Base-by-base conservation (phyloP, 1,139 yeast genomes). In the Candida tropicalis region DNA sequence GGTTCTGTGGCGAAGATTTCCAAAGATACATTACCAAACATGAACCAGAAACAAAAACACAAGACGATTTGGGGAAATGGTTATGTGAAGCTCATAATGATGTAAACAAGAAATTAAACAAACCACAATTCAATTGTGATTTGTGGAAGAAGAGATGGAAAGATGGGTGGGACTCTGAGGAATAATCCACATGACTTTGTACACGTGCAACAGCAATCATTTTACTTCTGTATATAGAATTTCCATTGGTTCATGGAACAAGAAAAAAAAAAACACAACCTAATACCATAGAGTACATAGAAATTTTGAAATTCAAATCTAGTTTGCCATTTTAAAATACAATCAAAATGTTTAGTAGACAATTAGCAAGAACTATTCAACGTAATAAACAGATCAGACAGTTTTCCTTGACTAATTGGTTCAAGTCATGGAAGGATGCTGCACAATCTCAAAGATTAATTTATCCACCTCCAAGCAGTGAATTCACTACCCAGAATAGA, bases 131-230 rank as follows among this genome's bases (percentile, higher is more conserved):
- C 59, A 90, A 93, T 60, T 93, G 98, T 58, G 72, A 81, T 47
- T 75, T 87, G 52, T 95, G 99, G 99, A 84, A 83, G 58, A 81
- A 87, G 57, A 81, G 99, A 59, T 93, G 99, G 99, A 82, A 79
- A 55, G 89, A 82, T 54, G 90, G 56, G 4, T 53, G 56, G 56
- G 56, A 53, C 28, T 15, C 20, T 4, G 51, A 49, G 17, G 47
- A 46, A 25, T 31, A 41, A 24, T 23, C 36, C 10, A 22, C 26
- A 17, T 22, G 32, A 29, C 20, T 25, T 18, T 20, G 23, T 20
- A 20, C 23, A 25, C 33, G 39, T 28, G 27, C 27, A 11, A 34
- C 15, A 34, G 37, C 29, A 23, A 36, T 31, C 20, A n/a, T n/a
- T n/a, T n/a, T n/a, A n/a, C n/a, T n/a, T n/a, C 23, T 27, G 37